Evolutionary conservation across 73 alveolate genomes (phyloP).

Genomic region (Stentor roeselii): DNA sequence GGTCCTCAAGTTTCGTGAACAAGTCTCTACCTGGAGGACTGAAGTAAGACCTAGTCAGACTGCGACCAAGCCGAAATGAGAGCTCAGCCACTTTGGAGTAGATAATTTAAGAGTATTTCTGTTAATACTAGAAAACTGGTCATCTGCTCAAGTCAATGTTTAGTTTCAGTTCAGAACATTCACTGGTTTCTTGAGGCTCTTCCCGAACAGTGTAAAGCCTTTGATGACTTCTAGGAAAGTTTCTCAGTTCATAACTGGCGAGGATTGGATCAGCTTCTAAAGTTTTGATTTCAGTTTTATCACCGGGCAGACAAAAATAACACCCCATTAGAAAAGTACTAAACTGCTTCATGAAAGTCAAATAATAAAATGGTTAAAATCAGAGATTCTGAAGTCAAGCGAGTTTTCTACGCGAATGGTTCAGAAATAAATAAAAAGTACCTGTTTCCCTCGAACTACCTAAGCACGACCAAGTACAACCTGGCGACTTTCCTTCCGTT

Average conservation of each 20-base stretch:
- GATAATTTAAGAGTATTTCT: neutral
- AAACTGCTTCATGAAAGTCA: neutral
- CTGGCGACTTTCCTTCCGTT: constrained; percentile 60
- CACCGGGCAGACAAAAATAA: neutral
- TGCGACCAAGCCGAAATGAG: neutral
- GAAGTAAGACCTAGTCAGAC: neutral
- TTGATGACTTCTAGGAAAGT: neutral
- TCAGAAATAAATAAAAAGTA: neutral
- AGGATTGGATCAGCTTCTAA: neutral
- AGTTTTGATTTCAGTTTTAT: neutral
- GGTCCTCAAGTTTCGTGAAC: neutral
- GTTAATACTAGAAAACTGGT: neutral
- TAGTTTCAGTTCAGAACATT: neutral
- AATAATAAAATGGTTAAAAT: neutral
- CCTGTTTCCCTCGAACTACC: constrained; percentile 59
- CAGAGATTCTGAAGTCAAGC: neutral
- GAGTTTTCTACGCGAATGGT: constrained; percentile 17
- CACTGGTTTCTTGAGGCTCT: neutral
- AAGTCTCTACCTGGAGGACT: neutral
- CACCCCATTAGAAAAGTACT: neutral
- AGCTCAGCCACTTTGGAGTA: neutral
- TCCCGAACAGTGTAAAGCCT: neutral
- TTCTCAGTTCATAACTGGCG: neutral
- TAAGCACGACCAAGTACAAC: constrained; percentile 77
- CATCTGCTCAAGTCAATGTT: neutral